Conservation (phyloP, 306 rosid genomes). For the Lathyrus sativus region DNA sequence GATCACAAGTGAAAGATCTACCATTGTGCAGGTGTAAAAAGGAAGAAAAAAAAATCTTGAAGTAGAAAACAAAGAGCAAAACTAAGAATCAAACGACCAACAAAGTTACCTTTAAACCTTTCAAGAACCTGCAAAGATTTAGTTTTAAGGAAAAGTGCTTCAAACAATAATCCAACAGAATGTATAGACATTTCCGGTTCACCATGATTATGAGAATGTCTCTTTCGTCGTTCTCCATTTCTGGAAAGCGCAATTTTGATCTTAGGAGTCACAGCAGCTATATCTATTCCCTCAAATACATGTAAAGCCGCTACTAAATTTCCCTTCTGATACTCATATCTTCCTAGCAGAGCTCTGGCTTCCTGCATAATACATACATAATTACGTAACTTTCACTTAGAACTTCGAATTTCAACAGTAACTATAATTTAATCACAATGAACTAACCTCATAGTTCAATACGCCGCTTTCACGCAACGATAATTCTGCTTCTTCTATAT, state of each 20-base stretch:
- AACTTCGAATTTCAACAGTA: slow-evolving; percentile 20
- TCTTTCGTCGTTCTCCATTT: slow-evolving; percentile 54
- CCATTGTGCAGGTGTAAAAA: neutral
- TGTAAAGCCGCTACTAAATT: slow-evolving; percentile 82
- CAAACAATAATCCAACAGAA: slow-evolving; percentile 75
- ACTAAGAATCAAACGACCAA: slow-evolving; percentile 26
- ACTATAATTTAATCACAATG: neutral
- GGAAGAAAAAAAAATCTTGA: slow-evolving; percentile 25
- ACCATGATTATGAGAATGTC: slow-evolving; percentile 55
- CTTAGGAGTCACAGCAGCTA: slow-evolving; percentile 62
- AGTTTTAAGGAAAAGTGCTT: slow-evolving; percentile 82
- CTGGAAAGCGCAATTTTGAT: slow-evolving; percentile 67
- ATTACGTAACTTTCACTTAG: slow-evolving; percentile 2
- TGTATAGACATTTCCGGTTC: slow-evolving; percentile 68
- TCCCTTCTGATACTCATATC: slow-evolving; percentile 94
- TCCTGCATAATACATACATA: slow-evolving; percentile 61
- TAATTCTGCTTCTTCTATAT: slow-evolving; percentile 88
- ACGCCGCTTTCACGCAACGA: slow-evolving; percentile 77
- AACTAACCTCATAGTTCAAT: slow-evolving; percentile 86
- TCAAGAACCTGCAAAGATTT: slow-evolving; percentile 76
- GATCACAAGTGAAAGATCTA: slow-evolving; percentile 23
- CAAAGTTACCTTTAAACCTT: slow-evolving; percentile 72
- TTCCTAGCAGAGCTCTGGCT: slow-evolving; percentile 92
- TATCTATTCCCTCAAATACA: slow-evolving; percentile 89
- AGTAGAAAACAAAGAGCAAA: slow-evolving; percentile 24